These are phyloP conservation scores for Avena insularis DNA, from an alignment of 176 grass and related monocot genomes.

Conservation along the genomic window DNA sequence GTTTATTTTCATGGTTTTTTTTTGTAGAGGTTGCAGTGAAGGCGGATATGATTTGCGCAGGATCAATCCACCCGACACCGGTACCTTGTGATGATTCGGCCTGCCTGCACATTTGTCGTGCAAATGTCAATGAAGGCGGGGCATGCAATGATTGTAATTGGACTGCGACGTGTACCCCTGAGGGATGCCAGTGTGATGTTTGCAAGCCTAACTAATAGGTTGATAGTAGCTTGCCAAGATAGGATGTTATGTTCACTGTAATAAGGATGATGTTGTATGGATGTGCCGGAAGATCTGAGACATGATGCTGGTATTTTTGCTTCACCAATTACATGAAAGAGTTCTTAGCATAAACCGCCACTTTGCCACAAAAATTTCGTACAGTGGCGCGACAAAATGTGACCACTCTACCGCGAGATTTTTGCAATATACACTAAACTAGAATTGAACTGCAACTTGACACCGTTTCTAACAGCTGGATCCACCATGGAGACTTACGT, in stretches of 20 bases:
- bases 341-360: too few relatives aligned
- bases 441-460: too few relatives aligned
- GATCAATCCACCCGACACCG: background rate
- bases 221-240: background rate
- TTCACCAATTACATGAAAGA: background rate
- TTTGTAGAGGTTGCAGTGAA: background rate
- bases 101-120: slow-evolving; percentile 22
- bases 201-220: background rate
- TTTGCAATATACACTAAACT: too few relatives aligned
- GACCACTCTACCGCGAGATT: too few relatives aligned
- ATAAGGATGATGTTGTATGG: background rate
- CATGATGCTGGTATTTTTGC: background rate
- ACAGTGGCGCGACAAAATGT: too few relatives aligned
- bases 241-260: background rate
- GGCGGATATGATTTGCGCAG: background rate
- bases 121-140: background rate
- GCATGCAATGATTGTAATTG: background rate
- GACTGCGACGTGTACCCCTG: background rate
- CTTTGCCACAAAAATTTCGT: too few relatives aligned
- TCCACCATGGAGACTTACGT: too few relatives aligned
- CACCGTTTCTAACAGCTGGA: too few relatives aligned
- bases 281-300: too few relatives aligned
- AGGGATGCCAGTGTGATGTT: background rate
- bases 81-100: background rate
- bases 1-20: background rate